phyloP scores from a whole-genome alignment of 192 early-diverging fungal species.

The Coemansia aciculifera region DNA sequence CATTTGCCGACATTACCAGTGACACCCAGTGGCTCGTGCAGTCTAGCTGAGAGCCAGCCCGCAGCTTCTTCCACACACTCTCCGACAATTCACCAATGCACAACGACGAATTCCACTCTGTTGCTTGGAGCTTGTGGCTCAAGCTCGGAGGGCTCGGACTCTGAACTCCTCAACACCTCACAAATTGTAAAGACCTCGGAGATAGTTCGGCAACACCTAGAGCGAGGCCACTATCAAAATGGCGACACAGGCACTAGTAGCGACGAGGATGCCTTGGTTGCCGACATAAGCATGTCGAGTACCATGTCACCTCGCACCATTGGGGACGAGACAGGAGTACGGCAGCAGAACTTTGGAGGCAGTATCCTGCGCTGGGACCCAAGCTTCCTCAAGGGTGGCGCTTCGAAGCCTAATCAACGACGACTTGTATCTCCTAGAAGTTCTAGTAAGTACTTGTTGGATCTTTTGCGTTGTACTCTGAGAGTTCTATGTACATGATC shows the following conservation, averaged over 20 bases:
- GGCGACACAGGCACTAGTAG: background rate
- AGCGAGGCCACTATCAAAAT: background rate
- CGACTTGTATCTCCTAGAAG: background rate
- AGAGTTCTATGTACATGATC: background rate
- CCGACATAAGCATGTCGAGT: background rate
- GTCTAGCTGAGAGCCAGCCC: background rate
- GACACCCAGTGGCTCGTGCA: background rate
- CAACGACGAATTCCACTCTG: background rate
- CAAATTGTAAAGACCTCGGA: constrained; percentile 26
- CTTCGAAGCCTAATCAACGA: background rate
- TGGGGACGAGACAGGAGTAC: background rate
- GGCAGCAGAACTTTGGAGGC: background rate
- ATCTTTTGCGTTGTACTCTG: background rate
- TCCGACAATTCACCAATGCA: background rate
- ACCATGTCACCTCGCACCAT: background rate
- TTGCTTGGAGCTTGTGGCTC: background rate
- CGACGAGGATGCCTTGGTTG: background rate
- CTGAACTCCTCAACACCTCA: constrained; percentile 18
- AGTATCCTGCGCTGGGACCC: constrained; percentile 17
- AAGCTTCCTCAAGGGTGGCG: constrained; percentile 6
- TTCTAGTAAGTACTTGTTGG: background rate
- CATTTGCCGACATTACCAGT: background rate
- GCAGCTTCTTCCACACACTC: background rate
- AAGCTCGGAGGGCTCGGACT: constrained; percentile 7
- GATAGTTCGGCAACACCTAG: constrained; percentile 10